Base-by-base conservation (phyloP, 805 yeast genomes). In the Starmerella khaoyaiensis region DNA sequence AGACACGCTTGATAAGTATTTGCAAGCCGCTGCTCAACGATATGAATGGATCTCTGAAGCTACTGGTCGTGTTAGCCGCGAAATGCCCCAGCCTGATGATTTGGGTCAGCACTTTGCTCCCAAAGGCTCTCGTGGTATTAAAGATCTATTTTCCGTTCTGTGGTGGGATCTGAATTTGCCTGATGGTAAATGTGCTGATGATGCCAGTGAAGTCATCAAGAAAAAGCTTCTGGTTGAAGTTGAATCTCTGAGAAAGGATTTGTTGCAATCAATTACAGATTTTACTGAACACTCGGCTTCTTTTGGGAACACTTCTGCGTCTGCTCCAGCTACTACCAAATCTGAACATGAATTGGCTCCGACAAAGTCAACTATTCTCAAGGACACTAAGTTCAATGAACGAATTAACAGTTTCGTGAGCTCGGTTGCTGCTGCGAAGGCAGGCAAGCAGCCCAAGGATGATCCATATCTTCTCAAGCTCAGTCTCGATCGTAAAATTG, bases 391-490 rank as follows among this genome's bases (percentile, higher is more conserved):
- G 16, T 21, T 44, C 30, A 20, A 33, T 25, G 14, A 35, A 22
- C 21, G 57, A 40, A 68, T 74, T 12, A 71, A 67, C 46, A 71
- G 72, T 48, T 51, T 41, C 38, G 35, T 17, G 23, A 16, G 32
- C 5, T 51, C 54, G 1, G 45, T 51, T 5, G 28, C 37, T 7
- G 36, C 44, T 11, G 42, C 42, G 21, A 40, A 37, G 24, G 33
- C 33, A 11, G 43, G 45, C 30, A 31, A 40, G 22, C 31, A 42
- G 29, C 46, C 50, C 19, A 28, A 25, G 24, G 31, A 33, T 2
- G 98, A 87, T 56, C 97, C 98, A 2, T 84, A 74, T 51, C 58
- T 90, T 42, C 67, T 81, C 32, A 81, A 80, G 56, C 61, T 74
- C 29, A 60, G 66, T 28, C 63, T 87, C 46, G 94, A 87, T 49